Evolutionary conservation across 495 filamentous ascomycete genomes (phyloP).

Genomic region (Aspergillus incahuasiensis): DNA sequence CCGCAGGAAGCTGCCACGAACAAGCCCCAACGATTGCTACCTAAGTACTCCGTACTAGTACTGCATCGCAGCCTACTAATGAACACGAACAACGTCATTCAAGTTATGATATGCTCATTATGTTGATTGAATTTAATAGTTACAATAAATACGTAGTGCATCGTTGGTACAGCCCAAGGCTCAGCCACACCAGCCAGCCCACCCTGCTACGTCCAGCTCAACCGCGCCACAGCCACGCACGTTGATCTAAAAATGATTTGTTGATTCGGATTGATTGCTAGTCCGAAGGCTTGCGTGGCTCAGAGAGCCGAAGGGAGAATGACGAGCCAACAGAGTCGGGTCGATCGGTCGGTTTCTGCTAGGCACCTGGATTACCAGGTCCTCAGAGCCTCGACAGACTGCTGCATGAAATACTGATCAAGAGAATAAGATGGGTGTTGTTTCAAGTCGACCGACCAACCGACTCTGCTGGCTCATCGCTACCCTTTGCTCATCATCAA

Average conservation of each 20-base stretch:
- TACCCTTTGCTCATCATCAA: constrained; percentile 5
- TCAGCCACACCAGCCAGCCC: constrained; percentile 25
- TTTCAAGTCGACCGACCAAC: neutral
- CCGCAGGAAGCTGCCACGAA: too few species aligned
- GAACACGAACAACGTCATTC: too few species aligned
- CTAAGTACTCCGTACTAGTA: too few species aligned
- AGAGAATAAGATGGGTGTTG: neutral
- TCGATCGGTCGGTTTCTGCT: neutral
- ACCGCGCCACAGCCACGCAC: constrained; percentile 7
- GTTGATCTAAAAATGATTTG: constrained; percentile 2
- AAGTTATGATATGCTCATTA: neutral
- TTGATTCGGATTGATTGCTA: constrained; percentile 1
- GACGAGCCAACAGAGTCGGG: neutral
- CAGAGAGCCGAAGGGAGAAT: neutral
- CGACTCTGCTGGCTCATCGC: constrained; percentile 1
- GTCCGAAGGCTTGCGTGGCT: neutral
- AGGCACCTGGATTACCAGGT: neutral
- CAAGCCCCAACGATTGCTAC: too few species aligned
- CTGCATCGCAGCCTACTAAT: too few species aligned
- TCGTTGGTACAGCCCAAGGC: constrained; percentile 9
- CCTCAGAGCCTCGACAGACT: too few species aligned
- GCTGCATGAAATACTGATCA: neutral
- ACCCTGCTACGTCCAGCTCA: constrained; percentile 24
- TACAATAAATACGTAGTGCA: constrained; percentile 9
- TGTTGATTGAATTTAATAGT: neutral